Base-by-base conservation (phyloP, 2,329 filamentous ascomycete genomes). In the Fusarium subtropicale region DNA sequence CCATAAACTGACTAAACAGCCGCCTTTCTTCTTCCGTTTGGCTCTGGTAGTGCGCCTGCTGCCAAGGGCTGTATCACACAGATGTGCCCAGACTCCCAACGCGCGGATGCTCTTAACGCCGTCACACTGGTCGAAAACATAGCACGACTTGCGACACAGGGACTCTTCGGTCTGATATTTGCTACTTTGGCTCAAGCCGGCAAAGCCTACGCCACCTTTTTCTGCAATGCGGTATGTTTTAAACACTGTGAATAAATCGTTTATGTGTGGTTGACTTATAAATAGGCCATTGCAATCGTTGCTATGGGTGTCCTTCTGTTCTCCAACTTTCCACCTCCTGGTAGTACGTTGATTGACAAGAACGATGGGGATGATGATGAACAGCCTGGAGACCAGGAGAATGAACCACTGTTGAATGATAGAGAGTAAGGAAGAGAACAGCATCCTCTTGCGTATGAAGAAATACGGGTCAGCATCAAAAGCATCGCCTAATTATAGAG, bases 11-110 rank as follows among this genome's bases (percentile, higher is more conserved):
- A 53, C 5, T 0, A 6, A 31, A n/a, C 1, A 84, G 86, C 90
- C 2, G 89, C 89, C 0, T 84, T 87, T 28, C 75, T 92, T 2
- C 81, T 93, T 0, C 91, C 91, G 0, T 87, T 92, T 31, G 90
- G 88, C 0, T 90, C 90, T 0, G 91, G 91, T 0, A 90, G 90
- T 0, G 90, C 89, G 0, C 86, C 90, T 0, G 89, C 90, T 0
- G 89, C 90, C 2, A 93, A 92, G 69, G 91, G 90, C 1, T 88
- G 90, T n/a, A 91, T 92, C 62, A 85, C 91, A 0, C 87, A 91
- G 59, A 90, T 92, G 89, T 89, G 89, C 45, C 81, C 88, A 0
- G 82, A 87, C 2, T 82, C 82, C 1, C 86, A 90, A 57, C 83
- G 90, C 1, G 84, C 87, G 0, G 90, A 93, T 72, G 90, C 91